Evolutionary conservation across 257 asterid genomes (phyloP).

Genomic region (Cordia subcordata): DNA sequence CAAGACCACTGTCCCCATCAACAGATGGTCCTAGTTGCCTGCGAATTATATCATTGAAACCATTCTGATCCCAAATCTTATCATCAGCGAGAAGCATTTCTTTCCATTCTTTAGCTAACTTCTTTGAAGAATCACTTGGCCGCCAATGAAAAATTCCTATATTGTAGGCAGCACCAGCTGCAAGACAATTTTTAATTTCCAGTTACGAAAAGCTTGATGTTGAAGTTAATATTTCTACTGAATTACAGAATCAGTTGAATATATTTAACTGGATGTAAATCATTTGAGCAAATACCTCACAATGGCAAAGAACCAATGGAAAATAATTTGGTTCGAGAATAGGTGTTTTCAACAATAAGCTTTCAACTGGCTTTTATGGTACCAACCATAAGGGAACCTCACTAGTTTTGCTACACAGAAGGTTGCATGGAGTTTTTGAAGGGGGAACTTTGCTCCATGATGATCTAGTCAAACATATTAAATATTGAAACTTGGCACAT

Average conservation of each 20-base stretch:
- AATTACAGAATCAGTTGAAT: neutral
- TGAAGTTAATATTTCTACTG: neutral
- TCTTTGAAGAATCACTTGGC: constrained; percentile 71
- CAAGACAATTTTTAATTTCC: constrained; percentile 10
- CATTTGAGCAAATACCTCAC: neutral
- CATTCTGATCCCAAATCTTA: constrained; percentile 93
- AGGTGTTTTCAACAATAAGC: too few relatives aligned
- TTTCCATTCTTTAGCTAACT: constrained; percentile 93
- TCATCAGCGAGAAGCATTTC: constrained; percentile 81
- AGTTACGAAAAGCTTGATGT: neutral
- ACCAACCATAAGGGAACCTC: too few relatives aligned
- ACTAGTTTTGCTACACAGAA: too few relatives aligned
- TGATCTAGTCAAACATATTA: too few relatives aligned
- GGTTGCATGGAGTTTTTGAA: too few relatives aligned
- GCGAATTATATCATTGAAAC: constrained; percentile 78
- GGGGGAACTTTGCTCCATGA: too few relatives aligned
- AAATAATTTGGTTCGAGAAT: too few relatives aligned
- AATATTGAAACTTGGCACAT: too few relatives aligned
- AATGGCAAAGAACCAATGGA: too few relatives aligned
- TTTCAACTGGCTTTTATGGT: too few relatives aligned
- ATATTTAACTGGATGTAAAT: neutral
- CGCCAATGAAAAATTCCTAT: constrained; percentile 99
- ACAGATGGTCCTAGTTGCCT: constrained; percentile 92
- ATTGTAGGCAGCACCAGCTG: constrained; percentile 87
- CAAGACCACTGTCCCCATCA: constrained; percentile 95